phyloP scores from a whole-genome alignment of 352 stramenopile genomes.

The Globisporangium spinosum region DNA sequence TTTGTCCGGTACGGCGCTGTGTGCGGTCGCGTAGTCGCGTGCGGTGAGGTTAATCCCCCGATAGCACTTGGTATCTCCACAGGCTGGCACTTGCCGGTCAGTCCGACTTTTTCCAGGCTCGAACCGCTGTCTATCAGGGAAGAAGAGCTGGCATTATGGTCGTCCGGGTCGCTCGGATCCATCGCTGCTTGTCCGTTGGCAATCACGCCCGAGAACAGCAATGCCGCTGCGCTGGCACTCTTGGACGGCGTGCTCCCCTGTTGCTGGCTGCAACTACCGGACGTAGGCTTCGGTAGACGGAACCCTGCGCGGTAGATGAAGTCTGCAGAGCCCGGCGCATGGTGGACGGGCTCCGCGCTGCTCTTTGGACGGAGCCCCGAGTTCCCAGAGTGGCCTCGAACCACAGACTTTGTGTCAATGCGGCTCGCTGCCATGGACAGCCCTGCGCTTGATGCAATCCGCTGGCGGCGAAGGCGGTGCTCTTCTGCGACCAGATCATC shows the following conservation, averaged over 20 bases:
- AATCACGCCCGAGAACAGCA: slow-evolving; percentile 16
- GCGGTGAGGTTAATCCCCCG: background rate
- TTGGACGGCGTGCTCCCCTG: background rate
- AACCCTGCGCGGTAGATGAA: slow-evolving; percentile 64
- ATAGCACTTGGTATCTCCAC: slow-evolving; percentile 22
- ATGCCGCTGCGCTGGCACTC: slow-evolving; percentile 18
- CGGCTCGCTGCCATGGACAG: slow-evolving; percentile 22
- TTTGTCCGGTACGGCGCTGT: slow-evolving; percentile 49
- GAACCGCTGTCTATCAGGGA: slow-evolving; percentile 28
- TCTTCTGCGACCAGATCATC: slow-evolving; percentile 28
- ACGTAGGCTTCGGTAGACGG: slow-evolving; percentile 35
- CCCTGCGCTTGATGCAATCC: slow-evolving; percentile 13
- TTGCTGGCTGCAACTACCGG: slow-evolving; percentile 6
- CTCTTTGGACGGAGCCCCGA: slow-evolving; percentile 30
- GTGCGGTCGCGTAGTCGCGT: slow-evolving; percentile 30
- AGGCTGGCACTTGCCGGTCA: slow-evolving; percentile 33
- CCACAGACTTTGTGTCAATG: slow-evolving; percentile 47
- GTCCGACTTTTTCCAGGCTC: slow-evolving; percentile 37
- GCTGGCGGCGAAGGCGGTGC: slow-evolving; percentile 30
- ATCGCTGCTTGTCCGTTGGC: background rate
- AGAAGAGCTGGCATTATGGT: background rate
- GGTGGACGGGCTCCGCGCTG: slow-evolving; percentile 30
- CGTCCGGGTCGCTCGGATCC: background rate
- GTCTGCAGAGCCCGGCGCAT: slow-evolving; percentile 38
- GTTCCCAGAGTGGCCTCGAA: slow-evolving; percentile 42